A percentile compares a stretch with the other conserved stretches of the same genome.
Evolutionary conservation across 2,329 filamentous ascomycete genomes (phyloP).

Genomic region (Penicillium olsonii): DNA sequence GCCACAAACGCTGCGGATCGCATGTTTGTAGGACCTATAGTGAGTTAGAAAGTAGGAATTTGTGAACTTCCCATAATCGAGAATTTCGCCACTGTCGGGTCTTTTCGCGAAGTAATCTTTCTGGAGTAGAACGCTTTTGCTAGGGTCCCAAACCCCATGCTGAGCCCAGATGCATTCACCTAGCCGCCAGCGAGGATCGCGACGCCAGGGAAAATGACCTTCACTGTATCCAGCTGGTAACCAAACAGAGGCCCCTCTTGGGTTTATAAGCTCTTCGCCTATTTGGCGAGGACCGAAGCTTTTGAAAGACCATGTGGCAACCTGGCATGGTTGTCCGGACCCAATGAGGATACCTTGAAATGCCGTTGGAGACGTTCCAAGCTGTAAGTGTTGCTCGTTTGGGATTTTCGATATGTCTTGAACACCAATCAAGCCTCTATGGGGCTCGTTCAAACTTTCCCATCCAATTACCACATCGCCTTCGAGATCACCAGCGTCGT

Average conservation of each 20-base stretch:
- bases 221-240: slow-evolving; percentile 81
- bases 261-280: slow-evolving; percentile 79
- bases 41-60: slow-evolving; percentile 89
- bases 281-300: slow-evolving; percentile 89
- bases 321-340: slow-evolving; percentile 85
- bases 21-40: slow-evolving; percentile 73
- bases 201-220: slow-evolving; percentile 82
- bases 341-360: slow-evolving; percentile 93
- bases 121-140: slow-evolving; percentile 71
- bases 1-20: slow-evolving; percentile 73
- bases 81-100: slow-evolving; percentile 68
- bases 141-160: slow-evolving; percentile 90
- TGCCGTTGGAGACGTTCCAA: slow-evolving; percentile 88
- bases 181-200: slow-evolving; percentile 83
- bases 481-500: slow-evolving; percentile 86
- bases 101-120: slow-evolving; percentile 87
- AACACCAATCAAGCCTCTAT: slow-evolving; percentile 81
- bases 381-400: slow-evolving; percentile 83
- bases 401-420: slow-evolving; percentile 80
- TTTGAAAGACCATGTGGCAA: slow-evolving; percentile 92
- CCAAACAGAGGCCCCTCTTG: slow-evolving; percentile 83
- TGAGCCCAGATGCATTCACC: slow-evolving; percentile 98
- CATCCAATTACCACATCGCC: slow-evolving; percentile 88
- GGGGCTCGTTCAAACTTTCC: slow-evolving; percentile 96
- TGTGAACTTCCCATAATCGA: slow-evolving; percentile 84